These are phyloP conservation scores for Chaetomiaceae sp. DNA, from an alignment of 2,329 filamentous ascomycete species.

Conservation along the genomic window DNA sequence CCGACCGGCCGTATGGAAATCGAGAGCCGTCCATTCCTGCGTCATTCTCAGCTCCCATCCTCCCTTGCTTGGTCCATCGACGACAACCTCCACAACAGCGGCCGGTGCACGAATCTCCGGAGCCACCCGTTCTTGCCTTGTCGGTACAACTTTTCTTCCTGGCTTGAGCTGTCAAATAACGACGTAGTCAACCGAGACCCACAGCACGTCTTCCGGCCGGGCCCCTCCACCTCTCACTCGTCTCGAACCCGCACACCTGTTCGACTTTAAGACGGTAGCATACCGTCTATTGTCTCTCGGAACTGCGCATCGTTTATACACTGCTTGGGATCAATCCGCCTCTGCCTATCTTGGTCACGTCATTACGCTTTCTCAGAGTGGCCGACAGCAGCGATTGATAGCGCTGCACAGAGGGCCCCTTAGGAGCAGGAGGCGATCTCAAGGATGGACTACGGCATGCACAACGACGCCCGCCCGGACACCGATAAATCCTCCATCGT, in stretches of 20 bases:
- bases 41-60: neutral
- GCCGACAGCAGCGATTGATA: slow-evolving; percentile 8
- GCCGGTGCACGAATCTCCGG: too few species aligned
- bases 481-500: slow-evolving; percentile 47
- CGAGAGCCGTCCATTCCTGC: neutral
- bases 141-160: too few species aligned
- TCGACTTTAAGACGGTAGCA: too few species aligned
- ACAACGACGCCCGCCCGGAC: slow-evolving; percentile 51
- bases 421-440: slow-evolving; percentile 14
- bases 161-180: too few species aligned
- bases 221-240: too few species aligned
- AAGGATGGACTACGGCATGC: slow-evolving; percentile 41
- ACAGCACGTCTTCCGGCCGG: too few species aligned
- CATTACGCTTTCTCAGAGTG: slow-evolving; percentile 3
- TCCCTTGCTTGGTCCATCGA: neutral
- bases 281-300: too few species aligned
- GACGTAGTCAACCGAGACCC: too few species aligned
- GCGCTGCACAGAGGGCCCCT: slow-evolving; percentile 12
- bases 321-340: too few species aligned
- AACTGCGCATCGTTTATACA: too few species aligned
- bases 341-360: neutral
- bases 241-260: too few species aligned
- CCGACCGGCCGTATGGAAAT: slow-evolving; percentile 1
- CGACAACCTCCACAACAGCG: neutral
- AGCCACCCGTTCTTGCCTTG: neutral